Evolutionary conservation across 768 basidiomycete species (phyloP), one percentile per base, ranked within the genome.

Genomic region (Candolleomyces aberdarensis): DNA sequence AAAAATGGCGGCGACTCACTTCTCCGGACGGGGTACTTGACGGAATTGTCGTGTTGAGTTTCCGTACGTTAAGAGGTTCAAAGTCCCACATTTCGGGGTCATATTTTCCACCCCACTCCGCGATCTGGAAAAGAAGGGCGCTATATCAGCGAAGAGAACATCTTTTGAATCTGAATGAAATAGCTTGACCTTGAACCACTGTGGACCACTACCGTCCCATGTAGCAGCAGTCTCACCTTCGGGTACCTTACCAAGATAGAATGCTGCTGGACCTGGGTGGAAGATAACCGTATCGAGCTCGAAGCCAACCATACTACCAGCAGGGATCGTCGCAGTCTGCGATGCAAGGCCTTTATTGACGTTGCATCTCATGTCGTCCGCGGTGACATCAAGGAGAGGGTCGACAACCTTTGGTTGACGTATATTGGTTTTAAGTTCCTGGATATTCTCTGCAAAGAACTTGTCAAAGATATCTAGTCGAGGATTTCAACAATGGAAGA

Each of bases 141-240:
- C 29, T 36, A 36, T 36, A 11, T 36, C 36, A 36, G 36, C 2
- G 6, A 36, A 36, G 36, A 36, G 36, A 36, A 7, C 32, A 11
- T 6, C 36, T 36, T 36, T 5, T 11, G 3, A 36, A 11, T 11
- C 36, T 36, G 26, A 39, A 14, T 14, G 29, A 5, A 10, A 29
- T 66, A 78, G 51, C 22, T 57, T 5, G 20, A 75, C 74, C 72
- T 76, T 75, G 57, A 78, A 77, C 77, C 77, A 78, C 41, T 70
- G 71, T 32, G 60, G 49, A 56, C 77, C 76, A 58, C 71, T 69
- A 44, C 77, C 77, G 32, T 74, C 72, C 65, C 72, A 76, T 43
- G 56, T 60, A 19, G 69, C 67, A 44, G 70, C 75, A 29, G 70
- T 71, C 58, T 76, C 77, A 64, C 78, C 72, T 14, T 64, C 56